Evolutionary conservation across 345 rosid genomes (phyloP).

Genomic region (Boechera retrofracta): DNA sequence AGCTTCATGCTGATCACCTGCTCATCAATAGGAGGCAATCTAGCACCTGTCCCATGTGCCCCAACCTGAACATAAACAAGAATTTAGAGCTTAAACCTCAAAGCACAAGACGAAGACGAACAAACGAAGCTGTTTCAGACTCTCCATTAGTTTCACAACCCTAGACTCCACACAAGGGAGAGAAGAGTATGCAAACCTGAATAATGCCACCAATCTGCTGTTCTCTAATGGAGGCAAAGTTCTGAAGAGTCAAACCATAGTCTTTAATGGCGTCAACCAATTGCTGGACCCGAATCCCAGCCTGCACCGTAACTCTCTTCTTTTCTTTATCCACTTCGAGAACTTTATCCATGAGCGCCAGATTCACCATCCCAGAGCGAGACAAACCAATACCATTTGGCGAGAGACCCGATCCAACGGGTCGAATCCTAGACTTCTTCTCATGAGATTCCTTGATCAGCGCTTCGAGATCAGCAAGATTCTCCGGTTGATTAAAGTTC

Average conservation of each 20-base stretch:
- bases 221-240: slow-evolving; percentile 94
- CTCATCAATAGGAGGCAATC: slow-evolving; percentile 93
- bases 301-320: slow-evolving; percentile 83
- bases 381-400: slow-evolving; percentile 93
- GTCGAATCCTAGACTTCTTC: slow-evolving; percentile 69
- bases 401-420: slow-evolving; percentile 91
- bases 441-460: slow-evolving; percentile 66
- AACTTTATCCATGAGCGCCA: slow-evolving; percentile 85
- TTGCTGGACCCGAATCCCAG: slow-evolving; percentile 89
- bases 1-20: slow-evolving; percentile 90
- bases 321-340: slow-evolving; percentile 81
- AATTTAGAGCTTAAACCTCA: slow-evolving; percentile 15
- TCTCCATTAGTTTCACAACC: background rate
- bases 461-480: slow-evolving; percentile 63
- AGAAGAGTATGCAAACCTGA: slow-evolving; percentile 59
- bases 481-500: slow-evolving; percentile 84
- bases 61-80: slow-evolving; percentile 65
- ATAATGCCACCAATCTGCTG: slow-evolving; percentile 99
- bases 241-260: slow-evolving; percentile 83
- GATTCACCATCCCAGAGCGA: slow-evolving; percentile 87
- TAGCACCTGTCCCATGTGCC: slow-evolving; percentile 97
- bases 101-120: background rate
- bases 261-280: slow-evolving; percentile 87
- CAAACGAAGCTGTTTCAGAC: background rate
- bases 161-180: background rate